Evolutionary conservation across 1,139 yeast genomes (phyloP).

Genomic region (Taiozyma sp.): DNA sequence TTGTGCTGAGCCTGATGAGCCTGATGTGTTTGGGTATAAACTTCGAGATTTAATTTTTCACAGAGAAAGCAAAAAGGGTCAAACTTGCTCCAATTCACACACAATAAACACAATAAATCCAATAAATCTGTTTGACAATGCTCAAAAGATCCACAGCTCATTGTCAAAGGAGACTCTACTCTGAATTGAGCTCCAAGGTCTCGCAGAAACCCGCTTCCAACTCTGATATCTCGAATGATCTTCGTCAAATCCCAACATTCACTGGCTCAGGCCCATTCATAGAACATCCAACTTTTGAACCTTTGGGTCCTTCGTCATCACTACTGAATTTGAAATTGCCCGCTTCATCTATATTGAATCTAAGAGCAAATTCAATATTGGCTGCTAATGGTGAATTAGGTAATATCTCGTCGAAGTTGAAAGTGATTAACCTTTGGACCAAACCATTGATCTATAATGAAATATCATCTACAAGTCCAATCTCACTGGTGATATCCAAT

Average conservation of each 20-base stretch:
- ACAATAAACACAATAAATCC: no score
- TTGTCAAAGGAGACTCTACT: neutral
- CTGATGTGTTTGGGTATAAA: neutral
- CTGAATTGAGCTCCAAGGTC: neutral
- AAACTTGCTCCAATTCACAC: no score
- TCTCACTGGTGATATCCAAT: slow-evolving; percentile 16
- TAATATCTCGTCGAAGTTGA: slow-evolving; percentile 11
- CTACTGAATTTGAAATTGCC: slow-evolving; percentile 44
- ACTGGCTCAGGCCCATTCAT: slow-evolving; percentile 36
- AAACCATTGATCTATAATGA: slow-evolving; percentile 17
- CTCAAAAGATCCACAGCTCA: slow-evolving; percentile 1
- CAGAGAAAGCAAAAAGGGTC: neutral
- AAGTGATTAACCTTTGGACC: slow-evolving; percentile 9
- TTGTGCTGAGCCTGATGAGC: neutral
- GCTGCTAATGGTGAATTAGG: slow-evolving; percentile 41
- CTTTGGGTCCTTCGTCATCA: slow-evolving; percentile 40
- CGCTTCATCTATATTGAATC: slow-evolving; percentile 41
- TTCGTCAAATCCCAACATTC: slow-evolving; percentile 11
- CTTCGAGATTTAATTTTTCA: no score
- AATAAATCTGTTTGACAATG: neutral
- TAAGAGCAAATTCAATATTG: slow-evolving; percentile 39
- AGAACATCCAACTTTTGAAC: slow-evolving; percentile 37
- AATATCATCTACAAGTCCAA: slow-evolving; percentile 22
- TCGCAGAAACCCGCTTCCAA: neutral
- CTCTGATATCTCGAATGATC: neutral